phyloP scores from a whole-genome alignment of 441 rosid species.

The Eruca vesicaria region DNA sequence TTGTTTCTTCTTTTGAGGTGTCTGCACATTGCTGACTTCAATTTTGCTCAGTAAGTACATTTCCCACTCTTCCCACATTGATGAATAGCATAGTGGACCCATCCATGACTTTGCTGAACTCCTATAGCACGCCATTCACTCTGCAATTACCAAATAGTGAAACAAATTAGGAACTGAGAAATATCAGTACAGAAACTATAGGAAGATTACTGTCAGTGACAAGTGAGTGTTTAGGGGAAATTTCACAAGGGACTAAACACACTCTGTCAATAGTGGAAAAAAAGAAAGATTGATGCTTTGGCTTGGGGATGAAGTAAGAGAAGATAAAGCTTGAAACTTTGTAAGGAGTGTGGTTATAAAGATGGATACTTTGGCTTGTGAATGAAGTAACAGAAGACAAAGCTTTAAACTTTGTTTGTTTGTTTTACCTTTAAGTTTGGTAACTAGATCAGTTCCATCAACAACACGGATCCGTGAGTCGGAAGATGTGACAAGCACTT shows the following conservation, averaged over 20 bases:
- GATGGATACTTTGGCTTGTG: not conserved
- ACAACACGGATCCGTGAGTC: slow-evolving; percentile 94
- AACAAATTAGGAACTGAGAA: too few relatives aligned
- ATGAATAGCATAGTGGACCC: too few relatives aligned
- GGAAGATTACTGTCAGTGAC: not conserved
- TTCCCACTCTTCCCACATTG: too few relatives aligned
- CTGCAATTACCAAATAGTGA: too few relatives aligned
- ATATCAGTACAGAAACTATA: not conserved
- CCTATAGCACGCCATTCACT: too few relatives aligned
- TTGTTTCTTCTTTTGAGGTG: too few relatives aligned
- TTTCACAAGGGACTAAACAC: too few relatives aligned
- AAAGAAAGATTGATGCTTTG: not conserved
- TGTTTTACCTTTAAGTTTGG: slow-evolving; percentile 87
- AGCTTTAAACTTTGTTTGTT: slow-evolving; percentile 32
- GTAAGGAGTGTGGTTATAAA: slow-evolving; percentile 33
- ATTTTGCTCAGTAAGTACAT: too few relatives aligned
- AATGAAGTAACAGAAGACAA: not conserved
- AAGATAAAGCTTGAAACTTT: slow-evolving; percentile 34
- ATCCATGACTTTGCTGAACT: too few relatives aligned
- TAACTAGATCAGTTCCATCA: slow-evolving; percentile 77
- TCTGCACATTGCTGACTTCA: too few relatives aligned
- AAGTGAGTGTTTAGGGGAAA: slow-evolving; percentile 11
- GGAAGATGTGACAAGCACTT: slow-evolving; percentile 82
- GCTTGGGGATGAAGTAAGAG: not conserved
- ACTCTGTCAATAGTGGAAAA: slow-evolving; percentile 51